Percentiles rank a stretch among this genome's conserved stretches.
Conservation (phyloP, 2,329 filamentous ascomycete genomes). For the Daldinia sp. region DNA sequence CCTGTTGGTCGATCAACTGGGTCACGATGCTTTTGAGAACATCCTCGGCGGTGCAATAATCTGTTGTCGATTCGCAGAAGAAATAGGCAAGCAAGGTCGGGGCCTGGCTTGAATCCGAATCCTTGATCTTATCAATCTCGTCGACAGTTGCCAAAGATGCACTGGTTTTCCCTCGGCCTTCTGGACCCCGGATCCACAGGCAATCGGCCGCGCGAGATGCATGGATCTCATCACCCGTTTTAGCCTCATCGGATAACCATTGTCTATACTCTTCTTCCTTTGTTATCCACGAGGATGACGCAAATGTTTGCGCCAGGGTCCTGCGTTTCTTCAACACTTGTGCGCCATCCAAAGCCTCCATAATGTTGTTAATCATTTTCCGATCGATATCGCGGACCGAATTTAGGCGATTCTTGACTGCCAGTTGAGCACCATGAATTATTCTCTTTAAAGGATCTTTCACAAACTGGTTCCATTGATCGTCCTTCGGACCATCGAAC, state of each 20-base stretch:
- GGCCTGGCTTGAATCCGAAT: slow-evolving; percentile 38
- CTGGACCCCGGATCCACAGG: slow-evolving; percentile 52
- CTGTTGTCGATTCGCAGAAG: slow-evolving; percentile 50
- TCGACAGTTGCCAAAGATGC: slow-evolving; percentile 51
- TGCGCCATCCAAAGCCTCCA: slow-evolving; percentile 47
- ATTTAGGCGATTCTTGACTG: slow-evolving; percentile 50
- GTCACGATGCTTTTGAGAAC: slow-evolving; percentile 52
- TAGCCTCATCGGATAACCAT: slow-evolving; percentile 47
- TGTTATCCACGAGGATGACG: slow-evolving; percentile 51
- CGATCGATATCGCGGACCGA: slow-evolving; percentile 50
- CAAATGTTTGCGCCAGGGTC: slow-evolving; percentile 42
- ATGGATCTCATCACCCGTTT: slow-evolving; percentile 1
- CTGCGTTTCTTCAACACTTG: slow-evolving; percentile 49
- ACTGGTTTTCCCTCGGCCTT: slow-evolving; percentile 54
- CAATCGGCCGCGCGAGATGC: slow-evolving; percentile 42
- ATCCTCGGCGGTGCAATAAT: slow-evolving; percentile 53
- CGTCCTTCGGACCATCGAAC: slow-evolving; percentile 53
- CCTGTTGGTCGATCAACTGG: slow-evolving; percentile 50
- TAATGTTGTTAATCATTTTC: slow-evolving; percentile 45
- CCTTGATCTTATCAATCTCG: slow-evolving; percentile 46
- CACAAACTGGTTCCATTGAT: slow-evolving; percentile 49
- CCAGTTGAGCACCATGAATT: slow-evolving; percentile 48
- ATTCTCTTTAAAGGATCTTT: slow-evolving; percentile 50
- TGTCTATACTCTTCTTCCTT: slow-evolving; percentile 49
- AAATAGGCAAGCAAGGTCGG: slow-evolving; percentile 51